These are phyloP conservation scores for Urostyla sp. DNA, from an alignment of 73 alveolate species.

Conservation along the genomic window DNA sequence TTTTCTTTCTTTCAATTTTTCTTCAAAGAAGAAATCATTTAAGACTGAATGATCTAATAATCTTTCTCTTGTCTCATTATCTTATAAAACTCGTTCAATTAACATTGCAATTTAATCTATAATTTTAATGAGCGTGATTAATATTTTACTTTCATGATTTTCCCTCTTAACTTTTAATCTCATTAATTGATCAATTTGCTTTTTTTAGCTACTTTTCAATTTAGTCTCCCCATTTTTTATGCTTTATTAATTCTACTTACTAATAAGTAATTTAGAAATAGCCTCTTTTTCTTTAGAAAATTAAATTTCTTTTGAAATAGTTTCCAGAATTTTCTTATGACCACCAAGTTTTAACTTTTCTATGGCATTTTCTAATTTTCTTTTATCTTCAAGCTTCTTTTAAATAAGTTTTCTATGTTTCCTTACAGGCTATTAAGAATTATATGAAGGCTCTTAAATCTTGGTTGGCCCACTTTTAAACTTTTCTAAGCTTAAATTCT, in stretches of 20 bases:
- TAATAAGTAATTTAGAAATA: constrained; percentile 10
- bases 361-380: constrained; percentile 34
- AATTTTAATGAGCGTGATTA: not conserved
- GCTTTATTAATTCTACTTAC: constrained; percentile 1
- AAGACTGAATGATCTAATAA: constrained; percentile 58
- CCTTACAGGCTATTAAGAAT: not conserved
- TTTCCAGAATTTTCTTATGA: constrained; percentile 17
- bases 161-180: constrained; percentile 5
- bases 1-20: constrained; percentile 52
- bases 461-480: not conserved
- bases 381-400: constrained; percentile 28
- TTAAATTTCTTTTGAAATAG: constrained; percentile 20
- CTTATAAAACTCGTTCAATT: constrained; percentile 37
- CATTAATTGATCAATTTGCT: not conserved
- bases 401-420: constrained; percentile 15
- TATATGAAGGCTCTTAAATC: not conserved
- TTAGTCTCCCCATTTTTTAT: not conserved
- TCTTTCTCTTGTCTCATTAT: constrained; percentile 61
- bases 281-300: constrained; percentile 34
- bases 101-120: constrained; percentile 50
- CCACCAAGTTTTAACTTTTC: constrained; percentile 41
- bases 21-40: constrained; percentile 64
- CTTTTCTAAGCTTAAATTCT: not conserved
- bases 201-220: not conserved
- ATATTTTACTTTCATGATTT: constrained; percentile 35